Percentiles rank a stretch among this genome's conserved stretches.
Conservation (phyloP, 305 asterid genomes). For the Nicotiana rustica region DNA sequence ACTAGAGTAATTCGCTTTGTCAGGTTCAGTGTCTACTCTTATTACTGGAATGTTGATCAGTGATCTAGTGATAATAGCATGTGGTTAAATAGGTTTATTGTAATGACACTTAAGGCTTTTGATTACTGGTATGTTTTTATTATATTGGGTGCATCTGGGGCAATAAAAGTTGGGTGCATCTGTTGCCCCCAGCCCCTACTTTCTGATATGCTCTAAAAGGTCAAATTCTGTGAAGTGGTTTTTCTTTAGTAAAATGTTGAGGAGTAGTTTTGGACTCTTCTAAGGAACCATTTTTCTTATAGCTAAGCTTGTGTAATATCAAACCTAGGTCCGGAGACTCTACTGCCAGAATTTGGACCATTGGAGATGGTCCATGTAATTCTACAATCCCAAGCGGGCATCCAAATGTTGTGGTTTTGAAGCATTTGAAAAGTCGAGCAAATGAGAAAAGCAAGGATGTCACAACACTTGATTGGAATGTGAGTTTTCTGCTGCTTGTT, state of each 20-base stretch:
- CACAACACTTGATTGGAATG: slow-evolving; percentile 95
- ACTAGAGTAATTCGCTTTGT: background rate
- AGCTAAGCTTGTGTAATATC: slow-evolving; percentile 30
- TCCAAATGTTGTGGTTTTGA: slow-evolving; percentile 62
- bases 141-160: background rate
- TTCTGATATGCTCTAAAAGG: background rate
- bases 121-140: background rate
- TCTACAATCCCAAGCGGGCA: slow-evolving; percentile 66
- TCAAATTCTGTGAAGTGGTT: background rate
- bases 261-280: background rate
- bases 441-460: slow-evolving; percentile 96
- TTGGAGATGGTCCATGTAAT: slow-evolving; percentile 67
- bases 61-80: background rate
- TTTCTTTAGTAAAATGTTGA: slow-evolving; percentile 8
- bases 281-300: background rate
- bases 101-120: background rate
- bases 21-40: background rate
- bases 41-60: background rate
- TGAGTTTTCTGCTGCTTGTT: slow-evolving; percentile 46
- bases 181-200: background rate
- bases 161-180: background rate
- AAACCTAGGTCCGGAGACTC: slow-evolving; percentile 84
- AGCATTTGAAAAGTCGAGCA: slow-evolving; percentile 83
- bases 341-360: slow-evolving; percentile 93
- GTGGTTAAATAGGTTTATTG: background rate